Conservation (phyloP, 441 rosid species). For the Sinapis alba region DNA sequence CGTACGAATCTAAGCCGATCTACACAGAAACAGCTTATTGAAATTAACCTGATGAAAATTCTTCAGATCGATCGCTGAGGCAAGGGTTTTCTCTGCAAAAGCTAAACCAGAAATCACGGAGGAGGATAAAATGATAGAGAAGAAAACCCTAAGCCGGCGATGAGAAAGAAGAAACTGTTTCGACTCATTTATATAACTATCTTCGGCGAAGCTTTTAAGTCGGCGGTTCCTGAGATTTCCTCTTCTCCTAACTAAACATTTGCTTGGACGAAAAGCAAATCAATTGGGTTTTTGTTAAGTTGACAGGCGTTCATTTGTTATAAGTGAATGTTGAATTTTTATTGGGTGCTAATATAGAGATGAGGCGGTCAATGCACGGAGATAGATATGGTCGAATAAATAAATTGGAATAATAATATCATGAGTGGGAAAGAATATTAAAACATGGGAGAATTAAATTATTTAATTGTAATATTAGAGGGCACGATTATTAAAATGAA, state of each 20-base stretch:
- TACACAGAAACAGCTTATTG: slow-evolving; percentile 17
- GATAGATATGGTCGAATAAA: slow-evolving; percentile 24
- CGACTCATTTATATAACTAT: slow-evolving; percentile 27
- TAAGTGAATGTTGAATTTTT: slow-evolving; percentile 1
- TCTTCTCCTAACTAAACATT: slow-evolving; percentile 23
- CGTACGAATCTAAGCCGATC: slow-evolving; percentile 33
- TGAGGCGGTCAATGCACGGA: slow-evolving; percentile 38
- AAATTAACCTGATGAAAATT: slow-evolving; percentile 17
- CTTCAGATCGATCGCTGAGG: slow-evolving; percentile 44
- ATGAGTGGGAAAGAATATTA: background rate
- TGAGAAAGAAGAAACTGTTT: slow-evolving; percentile 27
- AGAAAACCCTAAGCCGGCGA: slow-evolving; percentile 55
- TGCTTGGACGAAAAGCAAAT: slow-evolving; percentile 65
- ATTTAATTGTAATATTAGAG: background rate
- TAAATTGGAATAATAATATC: slow-evolving; percentile 13
- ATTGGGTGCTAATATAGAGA: slow-evolving; percentile 27
- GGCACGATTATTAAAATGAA: background rate
- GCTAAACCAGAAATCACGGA: background rate
- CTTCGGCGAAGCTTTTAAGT: slow-evolving; percentile 40
- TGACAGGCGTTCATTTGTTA: slow-evolving; percentile 1
- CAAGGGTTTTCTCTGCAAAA: slow-evolving; percentile 26
- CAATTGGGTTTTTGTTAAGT: background rate
- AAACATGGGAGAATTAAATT: background rate
- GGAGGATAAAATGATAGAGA: slow-evolving; percentile 8
- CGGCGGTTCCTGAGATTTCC: slow-evolving; percentile 47